phyloP scores from a whole-genome alignment of 495 filamentous ascomycete species.

The Lasiosphaeriaceae sp. region DNA sequence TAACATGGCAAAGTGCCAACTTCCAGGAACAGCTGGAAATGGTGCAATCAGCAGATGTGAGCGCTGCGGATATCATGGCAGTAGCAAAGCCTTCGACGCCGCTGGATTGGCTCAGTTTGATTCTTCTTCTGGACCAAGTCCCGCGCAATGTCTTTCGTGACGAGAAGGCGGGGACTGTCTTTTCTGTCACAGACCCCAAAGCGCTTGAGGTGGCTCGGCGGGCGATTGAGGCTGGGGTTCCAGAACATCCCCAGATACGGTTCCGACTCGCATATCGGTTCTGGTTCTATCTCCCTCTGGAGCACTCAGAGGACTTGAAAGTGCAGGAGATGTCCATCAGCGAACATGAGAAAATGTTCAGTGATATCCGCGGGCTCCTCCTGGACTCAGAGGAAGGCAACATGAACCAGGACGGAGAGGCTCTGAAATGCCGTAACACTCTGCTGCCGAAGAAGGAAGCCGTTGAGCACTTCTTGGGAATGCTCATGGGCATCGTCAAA shows the following conservation, averaged over 20 bases:
- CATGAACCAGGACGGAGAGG: neutral
- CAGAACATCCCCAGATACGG: constrained; percentile 10
- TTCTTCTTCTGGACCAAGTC: constrained; percentile 22
- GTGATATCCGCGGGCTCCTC: constrained; percentile 5
- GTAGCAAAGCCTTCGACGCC: constrained; percentile 3
- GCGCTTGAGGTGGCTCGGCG: constrained; percentile 2
- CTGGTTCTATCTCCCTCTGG: constrained; percentile 23
- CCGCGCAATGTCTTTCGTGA: constrained; percentile 22
- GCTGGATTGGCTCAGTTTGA: constrained; percentile 16
- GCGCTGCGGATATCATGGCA: constrained; percentile 8
- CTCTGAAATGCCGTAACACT: neutral
- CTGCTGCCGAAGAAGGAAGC: neutral
- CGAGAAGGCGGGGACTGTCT: neutral
- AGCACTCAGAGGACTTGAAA: constrained; percentile 18
- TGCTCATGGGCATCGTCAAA: neutral
- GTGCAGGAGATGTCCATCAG: constrained; percentile 13
- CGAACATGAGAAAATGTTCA: constrained; percentile 3
- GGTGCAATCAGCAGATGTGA: constrained; percentile 1
- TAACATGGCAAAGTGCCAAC: neutral
- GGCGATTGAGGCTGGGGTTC: constrained; percentile 9
- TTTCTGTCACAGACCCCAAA: constrained; percentile 10
- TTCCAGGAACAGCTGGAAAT: neutral
- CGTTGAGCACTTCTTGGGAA: neutral
- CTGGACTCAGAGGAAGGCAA: neutral
- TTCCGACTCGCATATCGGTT: constrained; percentile 6